Conservation (phyloP, 2,329 filamentous ascomycete genomes). For the Colletotrichum incanum region DNA sequence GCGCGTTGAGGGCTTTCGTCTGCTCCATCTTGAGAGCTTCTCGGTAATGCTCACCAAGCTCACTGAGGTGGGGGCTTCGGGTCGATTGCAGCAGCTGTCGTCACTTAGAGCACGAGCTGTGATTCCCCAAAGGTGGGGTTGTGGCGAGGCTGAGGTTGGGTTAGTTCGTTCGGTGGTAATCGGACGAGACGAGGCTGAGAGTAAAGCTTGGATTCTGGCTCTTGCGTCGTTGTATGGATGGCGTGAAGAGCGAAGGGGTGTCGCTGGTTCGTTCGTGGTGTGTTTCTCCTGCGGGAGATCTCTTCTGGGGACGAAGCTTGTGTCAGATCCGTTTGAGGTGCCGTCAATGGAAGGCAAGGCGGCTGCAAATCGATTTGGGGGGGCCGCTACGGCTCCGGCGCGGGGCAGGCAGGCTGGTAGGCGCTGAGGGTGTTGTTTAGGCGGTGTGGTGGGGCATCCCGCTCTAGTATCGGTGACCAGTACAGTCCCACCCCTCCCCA, state of each 20-base stretch:
- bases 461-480: background rate
- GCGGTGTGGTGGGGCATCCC: conserved; percentile 25
- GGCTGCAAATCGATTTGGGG: conserved; percentile 27
- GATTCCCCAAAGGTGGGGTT: conserved; percentile 26
- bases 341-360: conserved; percentile 23
- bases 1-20: conserved; percentile 75
- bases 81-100: conserved; percentile 11
- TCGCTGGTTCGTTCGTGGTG: conserved; percentile 18
- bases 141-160: conserved; percentile 35
- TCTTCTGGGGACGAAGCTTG: conserved; percentile 40
- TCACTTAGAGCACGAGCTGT: conserved; percentile 15
- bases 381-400: conserved; percentile 30
- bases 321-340: conserved; percentile 50
- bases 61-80: background rate
- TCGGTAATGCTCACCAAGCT: conserved; percentile 21
- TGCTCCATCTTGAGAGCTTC: conserved; percentile 76
- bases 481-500: no score
- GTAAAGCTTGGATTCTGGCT: background rate
- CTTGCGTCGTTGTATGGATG: conserved; percentile 18
- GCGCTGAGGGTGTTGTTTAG: background rate
- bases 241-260: background rate
- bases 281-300: conserved; percentile 19
- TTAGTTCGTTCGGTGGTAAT: background rate
- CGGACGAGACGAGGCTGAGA: conserved; percentile 37
- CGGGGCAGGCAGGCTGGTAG: conserved; percentile 22